phyloP scores from a whole-genome alignment of 768 basidiomycete species.

The Boletus rubropictus region DNA sequence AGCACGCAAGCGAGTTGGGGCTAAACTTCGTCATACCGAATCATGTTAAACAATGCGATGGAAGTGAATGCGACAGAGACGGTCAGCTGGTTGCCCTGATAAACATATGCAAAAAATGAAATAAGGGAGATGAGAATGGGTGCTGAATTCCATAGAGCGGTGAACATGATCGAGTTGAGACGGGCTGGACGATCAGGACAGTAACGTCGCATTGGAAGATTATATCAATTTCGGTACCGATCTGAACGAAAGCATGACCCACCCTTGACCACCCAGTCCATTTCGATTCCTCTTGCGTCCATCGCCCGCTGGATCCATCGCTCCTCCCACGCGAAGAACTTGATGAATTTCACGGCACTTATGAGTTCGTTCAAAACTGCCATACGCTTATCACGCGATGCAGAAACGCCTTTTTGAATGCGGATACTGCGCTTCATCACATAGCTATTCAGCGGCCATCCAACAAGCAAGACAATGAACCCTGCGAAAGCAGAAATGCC shows the following conservation, averaged over 20 bases:
- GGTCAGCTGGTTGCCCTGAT: conserved; percentile 68
- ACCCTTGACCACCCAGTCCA: conserved; percentile 76
- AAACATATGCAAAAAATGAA: conserved; percentile 70
- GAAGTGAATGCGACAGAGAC: conserved; percentile 84
- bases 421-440: conserved; percentile 35
- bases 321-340: conserved; percentile 40
- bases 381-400: conserved; percentile 40
- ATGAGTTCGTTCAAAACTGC: conserved; percentile 42
- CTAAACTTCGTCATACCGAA: conserved; percentile 41
- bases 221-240: background rate
- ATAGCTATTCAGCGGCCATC: conserved; percentile 37
- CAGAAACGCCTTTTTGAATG: conserved; percentile 30
- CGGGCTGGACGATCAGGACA: conserved; percentile 40
- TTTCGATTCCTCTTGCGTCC: conserved; percentile 57
- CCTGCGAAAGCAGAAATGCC: conserved; percentile 45
- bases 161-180: conserved; percentile 68
- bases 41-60: conserved; percentile 81
- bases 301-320: conserved; percentile 39
- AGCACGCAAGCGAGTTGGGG: background rate
- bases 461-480: conserved; percentile 35
- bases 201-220: background rate
- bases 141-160: conserved; percentile 64
- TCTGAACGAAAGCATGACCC: conserved; percentile 3
- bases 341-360: conserved; percentile 37
- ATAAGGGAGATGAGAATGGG: conserved; percentile 78